Evolutionary conservation across 2,329 filamentous ascomycete species (phyloP), one percentile per base, ranked within the genome.

Genomic region (Podosphaera fusca): DNA sequence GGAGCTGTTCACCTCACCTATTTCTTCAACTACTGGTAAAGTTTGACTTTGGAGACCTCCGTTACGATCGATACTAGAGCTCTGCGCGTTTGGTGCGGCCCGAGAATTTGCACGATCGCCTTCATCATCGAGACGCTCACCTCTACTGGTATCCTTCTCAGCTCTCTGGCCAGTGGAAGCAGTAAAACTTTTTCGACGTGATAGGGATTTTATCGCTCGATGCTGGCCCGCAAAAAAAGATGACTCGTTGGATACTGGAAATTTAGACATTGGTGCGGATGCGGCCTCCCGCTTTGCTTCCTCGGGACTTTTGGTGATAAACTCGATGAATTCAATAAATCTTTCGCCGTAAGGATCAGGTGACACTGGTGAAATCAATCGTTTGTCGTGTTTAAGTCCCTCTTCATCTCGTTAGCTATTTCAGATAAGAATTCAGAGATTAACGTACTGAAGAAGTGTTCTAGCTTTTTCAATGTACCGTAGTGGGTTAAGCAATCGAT

Each of bases 401-500:
- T 98, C 66, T 67, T 50, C 60, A 46, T 36, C n/a, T 33, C 31
- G 45, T 67, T 62, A 66, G 64, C 51, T 57, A 47, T 35, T 56
- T 30, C 14, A 31, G 21, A 34, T 38, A 38, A 49, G 31, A 10
- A 9, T 6, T 12, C 8, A 35, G 49, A 40, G 12, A 7, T 6
- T 14, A 49, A 62, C 65, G 36, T 60, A 67, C 66, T 98, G 84
- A 89, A 92, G 71, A 96, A 92, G 70, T 96, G 84, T 70, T 98
- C 92, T 60, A 90, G 79, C 67, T 92, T 90, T 72, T 98, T 98
- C 70, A 95, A 79, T 61, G 89, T 81, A 63, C 88, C 88, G 69
- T 96, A 98, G 69, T 95, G 87, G 64, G 92, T 98, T 65, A 98
- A 74, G 69, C 92, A 98, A 70, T 98, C 92, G 69, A 98, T 98